Conservation (phyloP, 2,329 filamentous ascomycete genomes). For the Aureobasidium mangrovei region DNA sequence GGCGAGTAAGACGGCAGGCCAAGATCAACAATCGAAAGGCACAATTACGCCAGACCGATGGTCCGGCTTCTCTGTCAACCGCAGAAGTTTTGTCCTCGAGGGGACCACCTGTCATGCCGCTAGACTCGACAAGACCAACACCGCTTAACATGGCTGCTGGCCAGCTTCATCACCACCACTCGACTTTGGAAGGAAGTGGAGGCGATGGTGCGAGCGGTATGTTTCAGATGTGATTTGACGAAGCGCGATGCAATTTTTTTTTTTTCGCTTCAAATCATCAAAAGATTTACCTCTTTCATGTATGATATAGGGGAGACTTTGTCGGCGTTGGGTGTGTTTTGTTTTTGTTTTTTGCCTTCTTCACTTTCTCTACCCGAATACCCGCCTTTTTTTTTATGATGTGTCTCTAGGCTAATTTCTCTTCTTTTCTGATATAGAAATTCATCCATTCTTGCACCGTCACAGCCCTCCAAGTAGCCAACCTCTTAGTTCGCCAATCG, state of each 20-base stretch:
- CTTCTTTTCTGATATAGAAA: conserved; percentile 36
- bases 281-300: background rate
- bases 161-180: conserved; percentile 16
- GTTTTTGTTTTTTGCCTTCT: conserved; percentile 11
- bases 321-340: background rate
- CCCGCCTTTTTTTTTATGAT: conserved; percentile 19
- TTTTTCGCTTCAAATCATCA: background rate
- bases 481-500: conserved; percentile 45
- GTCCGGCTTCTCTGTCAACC: background rate
- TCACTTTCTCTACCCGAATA: conserved; percentile 19
- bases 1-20: conserved; percentile 86
- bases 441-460: conserved; percentile 52
- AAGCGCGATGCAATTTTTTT: background rate
- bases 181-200: conserved; percentile 30
- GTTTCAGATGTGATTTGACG: conserved; percentile 74
- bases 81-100: background rate
- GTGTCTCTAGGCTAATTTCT: conserved; percentile 34
- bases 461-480: conserved; percentile 51
- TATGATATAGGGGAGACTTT: background rate
- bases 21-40: conserved; percentile 65
- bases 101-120: background rate
- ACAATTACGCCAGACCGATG: conserved; percentile 5
- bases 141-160: conserved; percentile 11
- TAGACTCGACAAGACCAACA: background rate
- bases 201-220: conserved; percentile 86